Base-by-base conservation (phyloP, 78 protist species). In the Dictyostelium citrinum region DNA sequence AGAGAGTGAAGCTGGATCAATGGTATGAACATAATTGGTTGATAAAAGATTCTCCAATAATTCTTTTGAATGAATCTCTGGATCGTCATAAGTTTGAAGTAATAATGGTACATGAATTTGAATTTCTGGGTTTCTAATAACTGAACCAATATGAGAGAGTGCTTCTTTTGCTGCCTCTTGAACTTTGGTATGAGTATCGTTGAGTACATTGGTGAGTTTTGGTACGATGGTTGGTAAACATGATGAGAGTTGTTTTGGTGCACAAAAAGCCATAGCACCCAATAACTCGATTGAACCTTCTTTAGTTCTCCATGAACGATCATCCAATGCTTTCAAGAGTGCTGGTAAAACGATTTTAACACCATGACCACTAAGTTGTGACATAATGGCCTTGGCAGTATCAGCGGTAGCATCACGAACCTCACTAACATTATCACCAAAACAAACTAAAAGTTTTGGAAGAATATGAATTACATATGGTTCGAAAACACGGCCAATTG, bases 1-100 rank as follows among this genome's bases (percentile, higher is more conserved):
- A 27, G 99, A 97, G 31, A 99, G 96, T 81, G 99, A 97, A 2
- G 99, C 97, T 14, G 98, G 96, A 86, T 99, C 99, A 84, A 99
- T 96, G 31, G 96, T 84, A 55, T 97, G 98, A 24, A 91, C 96
- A 74, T 98, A 98, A 27, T 91, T 81, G 11, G 99, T 97, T 51
- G 90, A 55, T 24, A 97, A 9, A n/a, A 99, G 96, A 22, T 96
- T 96, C 37, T 81, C 81, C 12, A 99, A 90, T 10, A 97, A 91
- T 31, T 55, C 75, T 46, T 77, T 81, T 9, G 98, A 96, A 74
- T 81, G 9, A 37, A n/a, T 9, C 60, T 39, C 88, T 24, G 99
- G 98, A 64, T 96, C 97, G 16, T 55, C 31, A 58, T 98, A 83
- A n/a, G 99, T 99, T 22, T 81, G 81, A 41, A 98, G 72, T 16